Conservation (phyloP, 768 basidiomycete species). For the Mycena belliarum region DNA sequence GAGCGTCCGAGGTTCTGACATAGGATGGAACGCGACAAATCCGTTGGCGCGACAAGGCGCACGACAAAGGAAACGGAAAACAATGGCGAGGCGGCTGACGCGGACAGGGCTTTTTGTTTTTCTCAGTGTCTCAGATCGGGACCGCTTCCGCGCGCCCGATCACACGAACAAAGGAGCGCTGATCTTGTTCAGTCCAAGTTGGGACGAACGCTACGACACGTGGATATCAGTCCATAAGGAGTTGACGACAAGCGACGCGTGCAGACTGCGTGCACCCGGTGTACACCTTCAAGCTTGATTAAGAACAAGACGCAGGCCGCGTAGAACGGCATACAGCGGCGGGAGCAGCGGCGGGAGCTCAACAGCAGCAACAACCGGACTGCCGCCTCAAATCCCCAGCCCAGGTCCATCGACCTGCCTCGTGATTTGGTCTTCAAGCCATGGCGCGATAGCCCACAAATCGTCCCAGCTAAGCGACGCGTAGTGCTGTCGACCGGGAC, state of each 20-base stretch:
- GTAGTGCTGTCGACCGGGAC: conserved; percentile 56
- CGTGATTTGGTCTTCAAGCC: conserved; percentile 69
- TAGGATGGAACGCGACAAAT: conserved; percentile 4
- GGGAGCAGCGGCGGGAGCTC: too few species aligned
- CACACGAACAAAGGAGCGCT: neutral
- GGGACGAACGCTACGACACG: conserved; percentile 2
- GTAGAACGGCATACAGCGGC: too few species aligned
- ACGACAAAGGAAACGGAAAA: neutral
- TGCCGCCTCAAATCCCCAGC: conserved; percentile 50
- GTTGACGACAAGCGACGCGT: too few species aligned
- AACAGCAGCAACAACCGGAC: too few species aligned
- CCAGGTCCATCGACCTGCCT: conserved; percentile 70
- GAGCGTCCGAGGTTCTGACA: neutral
- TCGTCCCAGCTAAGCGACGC: conserved; percentile 73
- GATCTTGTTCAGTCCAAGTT: conserved; percentile 15
- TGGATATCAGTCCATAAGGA: neutral
- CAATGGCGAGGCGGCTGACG: conserved; percentile 19
- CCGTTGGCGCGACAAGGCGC: neutral
- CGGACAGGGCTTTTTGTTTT: neutral
- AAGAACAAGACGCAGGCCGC: too few species aligned
- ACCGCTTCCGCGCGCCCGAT: neutral
- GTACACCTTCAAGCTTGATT: too few species aligned
- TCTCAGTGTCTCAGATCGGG: neutral
- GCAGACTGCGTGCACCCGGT: too few species aligned
- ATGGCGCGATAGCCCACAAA: conserved; percentile 71